These are phyloP conservation scores for Melastoma candidum DNA, from an alignment of 441 rosid species.

Conservation along the genomic window DNA sequence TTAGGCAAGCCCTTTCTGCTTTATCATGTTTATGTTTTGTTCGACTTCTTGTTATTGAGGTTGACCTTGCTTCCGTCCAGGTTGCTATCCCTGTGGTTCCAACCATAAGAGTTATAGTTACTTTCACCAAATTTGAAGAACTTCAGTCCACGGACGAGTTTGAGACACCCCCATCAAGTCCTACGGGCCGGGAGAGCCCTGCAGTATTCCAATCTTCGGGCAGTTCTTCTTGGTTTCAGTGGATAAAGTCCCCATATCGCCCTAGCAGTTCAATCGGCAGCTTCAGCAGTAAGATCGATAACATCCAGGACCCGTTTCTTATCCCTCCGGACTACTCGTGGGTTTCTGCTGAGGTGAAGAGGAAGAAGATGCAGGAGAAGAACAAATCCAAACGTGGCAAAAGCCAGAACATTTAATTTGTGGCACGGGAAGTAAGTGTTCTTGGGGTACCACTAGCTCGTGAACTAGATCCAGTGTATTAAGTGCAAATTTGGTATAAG, in stretches of 20 bases:
- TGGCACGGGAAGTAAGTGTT: conserved; percentile 19
- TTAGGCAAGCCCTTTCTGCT: too few species aligned
- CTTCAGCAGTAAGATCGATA: conserved; percentile 51
- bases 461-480: conserved; percentile 18
- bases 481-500: too few species aligned
- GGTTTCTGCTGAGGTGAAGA: conserved; percentile 92
- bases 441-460: conserved; percentile 21
- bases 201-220: conserved; percentile 27
- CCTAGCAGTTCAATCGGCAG: conserved; percentile 37
- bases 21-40: too few species aligned
- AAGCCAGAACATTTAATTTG: conserved; percentile 26
- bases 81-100: conserved; percentile 98
- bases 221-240: conserved; percentile 90
- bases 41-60: too few species aligned
- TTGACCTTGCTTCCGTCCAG: conserved; percentile 27
- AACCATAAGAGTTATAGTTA: conserved; percentile 85
- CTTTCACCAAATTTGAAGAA: conserved; percentile 93
- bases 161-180: conserved; percentile 93
- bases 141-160: conserved; percentile 81
- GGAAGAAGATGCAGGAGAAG: conserved; percentile 91
- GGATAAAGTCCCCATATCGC: conserved; percentile 89
- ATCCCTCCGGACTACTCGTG: conserved; percentile 77
- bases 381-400: conserved; percentile 69
- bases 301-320: conserved; percentile 64
- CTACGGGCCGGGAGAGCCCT: conserved; percentile 61